Evolutionary conservation across 2,329 filamentous ascomycete species (phyloP).

Genomic region (Ceratocystis cubensis): DNA sequence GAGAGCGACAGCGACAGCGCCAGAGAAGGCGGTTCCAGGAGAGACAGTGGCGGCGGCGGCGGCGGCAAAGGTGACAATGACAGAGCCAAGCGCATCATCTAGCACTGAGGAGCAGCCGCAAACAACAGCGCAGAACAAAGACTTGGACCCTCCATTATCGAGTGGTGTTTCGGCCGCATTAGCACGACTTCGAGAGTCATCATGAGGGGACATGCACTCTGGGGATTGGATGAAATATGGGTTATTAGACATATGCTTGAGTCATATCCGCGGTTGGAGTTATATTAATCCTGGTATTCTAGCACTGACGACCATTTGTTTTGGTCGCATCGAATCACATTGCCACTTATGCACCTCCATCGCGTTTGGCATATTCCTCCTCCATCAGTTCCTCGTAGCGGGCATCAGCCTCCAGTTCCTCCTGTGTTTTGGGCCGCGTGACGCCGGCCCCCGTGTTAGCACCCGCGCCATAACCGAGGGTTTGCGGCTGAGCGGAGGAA

Average conservation of each 20-base stretch:
- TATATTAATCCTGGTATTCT: background rate
- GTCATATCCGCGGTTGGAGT: background rate
- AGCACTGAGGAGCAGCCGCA: background rate
- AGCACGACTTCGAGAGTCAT: constrained; percentile 40
- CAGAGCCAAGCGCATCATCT: background rate
- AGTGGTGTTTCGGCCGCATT: constrained; percentile 50
- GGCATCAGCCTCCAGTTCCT: constrained; percentile 38
- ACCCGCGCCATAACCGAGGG: constrained; percentile 1
- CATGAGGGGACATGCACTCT: background rate
- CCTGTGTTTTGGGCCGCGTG: constrained; percentile 33
- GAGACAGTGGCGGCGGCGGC: background rate
- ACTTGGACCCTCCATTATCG: constrained; percentile 32
- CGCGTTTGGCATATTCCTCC: constrained; percentile 44
- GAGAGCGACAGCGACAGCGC: background rate
- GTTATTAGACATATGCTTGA: background rate
- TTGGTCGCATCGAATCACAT: background rate
- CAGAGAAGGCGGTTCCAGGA: background rate
- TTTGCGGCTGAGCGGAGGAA: background rate
- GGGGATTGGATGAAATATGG: background rate
- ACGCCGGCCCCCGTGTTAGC: background rate
- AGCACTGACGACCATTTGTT: too few species aligned
- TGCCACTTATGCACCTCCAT: constrained; percentile 35
- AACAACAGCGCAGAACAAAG: constrained; percentile 29
- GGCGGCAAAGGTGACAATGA: background rate
- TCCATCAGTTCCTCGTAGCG: constrained; percentile 42